Evolutionary conservation across 108 stramenopile genomes (phyloP), one percentile per base, ranked within the genome.

Genomic region (Pseudonitzschia pungens): DNA sequence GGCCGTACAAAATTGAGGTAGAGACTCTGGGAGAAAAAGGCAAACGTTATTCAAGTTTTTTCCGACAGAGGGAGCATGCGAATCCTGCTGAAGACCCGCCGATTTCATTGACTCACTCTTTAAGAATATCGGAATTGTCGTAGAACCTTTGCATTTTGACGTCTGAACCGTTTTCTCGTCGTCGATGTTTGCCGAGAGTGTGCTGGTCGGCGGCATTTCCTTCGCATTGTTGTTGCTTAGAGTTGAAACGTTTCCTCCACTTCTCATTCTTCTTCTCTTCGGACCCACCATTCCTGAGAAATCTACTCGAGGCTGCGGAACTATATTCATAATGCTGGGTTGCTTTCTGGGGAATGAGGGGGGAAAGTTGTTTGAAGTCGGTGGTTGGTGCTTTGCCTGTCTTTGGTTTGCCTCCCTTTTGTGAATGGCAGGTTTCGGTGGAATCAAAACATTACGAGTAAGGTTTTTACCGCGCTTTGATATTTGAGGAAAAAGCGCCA

Each of bases 111-210:
- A 51, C 84, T 80, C 58, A 86, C 85, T 94, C 74, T 91, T 90
- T 44, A 94, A 82, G 67, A 94, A 94, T 77, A 94, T 90, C 22
- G 93, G 93, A 51, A 90, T 89, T 14, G 87, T 87, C 21, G 71
- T 81, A 27, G 80, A 79, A 28, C 82, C 82, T 68, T 86, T 86
- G 78, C 82, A 86, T 67, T 79, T 86, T 20, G 82, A 83, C 10
- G 85, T 86, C 53, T 82, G 71, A 2, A 55, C 70, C 43, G 65
- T 70, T 50, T 77, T 80, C 48, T 84, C 83, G 22, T 73, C 75
- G 43, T 70, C 81, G 22, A 70, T 41, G n/a, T 57, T 41, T 12
- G 60, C 10, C n/a, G 60, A 33, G 4, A 20, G 11, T 58, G 57
- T 15, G 32, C 7, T 40, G 27, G 60, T 8, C 60, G 36, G 16